Percentiles rank a stretch among this genome's conserved stretches.
Conservation (phyloP, 257 asterid genomes). For the Galeopsis tetrahit region DNA sequence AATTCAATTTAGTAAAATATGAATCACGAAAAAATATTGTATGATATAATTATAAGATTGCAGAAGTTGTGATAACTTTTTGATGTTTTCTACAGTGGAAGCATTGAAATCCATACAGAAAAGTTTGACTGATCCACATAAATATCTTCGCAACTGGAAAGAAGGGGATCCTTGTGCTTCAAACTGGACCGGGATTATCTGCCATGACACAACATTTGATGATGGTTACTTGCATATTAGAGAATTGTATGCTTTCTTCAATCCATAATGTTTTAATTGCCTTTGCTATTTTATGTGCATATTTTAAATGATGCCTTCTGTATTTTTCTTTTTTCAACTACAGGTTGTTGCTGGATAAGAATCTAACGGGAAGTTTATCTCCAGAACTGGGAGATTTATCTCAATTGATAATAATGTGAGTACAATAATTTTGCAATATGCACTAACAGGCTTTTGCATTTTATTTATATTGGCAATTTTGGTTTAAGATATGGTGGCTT, state of each 20-base stretch:
- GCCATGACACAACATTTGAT: slow-evolving; percentile 54
- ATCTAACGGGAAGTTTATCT: slow-evolving; percentile 75
- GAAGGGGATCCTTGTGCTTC: slow-evolving; percentile 76
- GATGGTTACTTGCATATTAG: slow-evolving; percentile 71
- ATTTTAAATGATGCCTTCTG: background rate
- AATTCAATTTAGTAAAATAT: slow-evolving; percentile 16
- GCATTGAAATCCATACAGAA: slow-evolving; percentile 62
- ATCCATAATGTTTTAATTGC: background rate
- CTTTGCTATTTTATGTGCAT: slow-evolving; percentile 1
- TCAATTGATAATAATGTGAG: slow-evolving; percentile 71
- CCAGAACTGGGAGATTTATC: slow-evolving; percentile 79
- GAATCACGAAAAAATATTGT: background rate
- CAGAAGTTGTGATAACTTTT: slow-evolving; percentile 10
- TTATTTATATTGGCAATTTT: slow-evolving; percentile 14
- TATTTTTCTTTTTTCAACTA: slow-evolving; percentile 18
- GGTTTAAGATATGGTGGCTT: slow-evolving; percentile 7
- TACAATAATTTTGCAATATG: slow-evolving; percentile 30
- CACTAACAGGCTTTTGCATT: slow-evolving; percentile 5
- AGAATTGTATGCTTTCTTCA: slow-evolving; percentile 68
- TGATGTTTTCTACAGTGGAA: slow-evolving; percentile 50
- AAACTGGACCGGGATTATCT: slow-evolving; percentile 70
- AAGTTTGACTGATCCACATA: slow-evolving; percentile 58
- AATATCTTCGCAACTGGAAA: slow-evolving; percentile 62
- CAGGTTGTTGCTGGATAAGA: slow-evolving; percentile 60
- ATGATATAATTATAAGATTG: background rate